Evolutionary conservation across 2,329 filamentous ascomycete species (phyloP).

Genomic region (Monilinia fructigena): DNA sequence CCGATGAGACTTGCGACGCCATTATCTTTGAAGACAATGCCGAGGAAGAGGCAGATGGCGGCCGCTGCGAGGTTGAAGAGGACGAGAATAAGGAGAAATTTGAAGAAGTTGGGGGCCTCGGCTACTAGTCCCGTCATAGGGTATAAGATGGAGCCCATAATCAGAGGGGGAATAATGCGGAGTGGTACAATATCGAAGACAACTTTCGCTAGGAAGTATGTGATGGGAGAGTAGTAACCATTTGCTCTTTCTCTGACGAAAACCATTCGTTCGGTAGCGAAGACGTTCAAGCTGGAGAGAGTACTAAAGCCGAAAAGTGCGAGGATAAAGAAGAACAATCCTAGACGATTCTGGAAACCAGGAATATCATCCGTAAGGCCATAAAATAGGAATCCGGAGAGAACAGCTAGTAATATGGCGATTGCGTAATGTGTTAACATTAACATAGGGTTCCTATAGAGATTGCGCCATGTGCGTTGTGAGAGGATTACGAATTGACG

Average conservation of each 20-base stretch:
- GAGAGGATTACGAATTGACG: conserved; percentile 89
- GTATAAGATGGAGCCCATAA: conserved; percentile 95
- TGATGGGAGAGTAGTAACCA: conserved; percentile 90
- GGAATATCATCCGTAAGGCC: conserved; percentile 93
- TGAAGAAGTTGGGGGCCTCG: conserved; percentile 78
- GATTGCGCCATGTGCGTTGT: conserved; percentile 89
- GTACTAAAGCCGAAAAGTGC: conserved; percentile 97
- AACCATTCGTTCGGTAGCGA: conserved; percentile 83
- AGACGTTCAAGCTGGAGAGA: conserved; percentile 88
- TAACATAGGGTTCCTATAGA: conserved; percentile 95
- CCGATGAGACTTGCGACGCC: conserved; percentile 92
- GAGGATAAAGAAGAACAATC: conserved; percentile 95
- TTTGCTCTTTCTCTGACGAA: conserved; percentile 95
- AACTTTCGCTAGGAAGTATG: conserved; percentile 95
- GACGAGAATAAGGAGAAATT: conserved; percentile 87
- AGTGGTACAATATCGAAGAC: conserved; percentile 95
- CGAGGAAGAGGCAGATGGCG: conserved; percentile 91
- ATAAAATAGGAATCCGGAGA: conserved; percentile 95
- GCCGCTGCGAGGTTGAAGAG: conserved; percentile 95
- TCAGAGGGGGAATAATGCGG: conserved; percentile 88
- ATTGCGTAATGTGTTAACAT: conserved; percentile 99
- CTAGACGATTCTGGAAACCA: conserved; percentile 95
- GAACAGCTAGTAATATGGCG: conserved; percentile 87
- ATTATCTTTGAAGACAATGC: conserved; percentile 87
- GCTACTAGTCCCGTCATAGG: conserved; percentile 94